Conservation (phyloP, 495 filamentous ascomycete genomes). For the Durotheca rogersii region DNA sequence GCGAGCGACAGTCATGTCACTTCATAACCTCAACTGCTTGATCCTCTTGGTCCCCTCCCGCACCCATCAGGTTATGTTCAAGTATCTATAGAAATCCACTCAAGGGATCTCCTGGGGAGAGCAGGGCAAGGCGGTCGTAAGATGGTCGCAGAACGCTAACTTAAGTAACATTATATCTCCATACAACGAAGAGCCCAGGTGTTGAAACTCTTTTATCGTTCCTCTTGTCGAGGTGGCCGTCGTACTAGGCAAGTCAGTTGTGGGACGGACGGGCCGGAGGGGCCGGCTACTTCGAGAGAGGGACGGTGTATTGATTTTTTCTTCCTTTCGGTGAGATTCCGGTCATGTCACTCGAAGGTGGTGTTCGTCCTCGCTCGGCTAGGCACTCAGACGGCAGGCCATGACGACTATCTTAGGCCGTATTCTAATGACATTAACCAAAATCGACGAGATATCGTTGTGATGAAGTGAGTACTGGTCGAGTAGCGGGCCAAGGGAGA, state of each 20-base stretch:
- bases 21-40: not conserved
- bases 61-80: not conserved
- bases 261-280: no score
- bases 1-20: constrained; percentile 2
- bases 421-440: constrained; percentile 7
- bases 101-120: no score
- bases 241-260: no score
- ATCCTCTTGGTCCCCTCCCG: not conserved
- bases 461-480: constrained; percentile 21
- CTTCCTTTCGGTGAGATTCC: constrained; percentile 28
- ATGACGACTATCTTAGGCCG: not conserved
- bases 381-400: constrained; percentile 2
- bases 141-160: no score
- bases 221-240: no score
- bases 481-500: constrained; percentile 28
- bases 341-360: constrained; percentile 23
- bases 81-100: no score
- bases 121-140: no score
- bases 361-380: constrained; percentile 13
- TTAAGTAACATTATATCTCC: constrained; percentile 3
- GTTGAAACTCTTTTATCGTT: no score
- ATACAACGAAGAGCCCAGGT: no score
- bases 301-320: no score
- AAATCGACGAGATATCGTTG: constrained; percentile 8
- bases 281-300: no score